Percentiles rank a stretch among this genome's conserved stretches.
These are phyloP conservation scores for Aspergillus cavernicola DNA, from an alignment of 495 filamentous ascomycete species.

Conservation along the genomic window DNA sequence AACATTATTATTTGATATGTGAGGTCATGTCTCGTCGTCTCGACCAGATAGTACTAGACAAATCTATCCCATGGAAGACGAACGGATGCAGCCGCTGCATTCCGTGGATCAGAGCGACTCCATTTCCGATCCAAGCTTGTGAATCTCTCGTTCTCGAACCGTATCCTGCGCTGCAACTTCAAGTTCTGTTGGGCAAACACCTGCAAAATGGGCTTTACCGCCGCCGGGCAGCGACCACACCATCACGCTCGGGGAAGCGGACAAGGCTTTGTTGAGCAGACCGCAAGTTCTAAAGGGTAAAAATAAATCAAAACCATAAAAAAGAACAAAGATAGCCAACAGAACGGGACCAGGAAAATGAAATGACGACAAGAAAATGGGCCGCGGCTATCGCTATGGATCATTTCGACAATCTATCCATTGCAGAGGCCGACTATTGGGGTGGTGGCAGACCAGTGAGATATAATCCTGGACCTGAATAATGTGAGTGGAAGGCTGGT, in stretches of 20 bases:
- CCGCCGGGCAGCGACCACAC: conserved; percentile 41
- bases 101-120: conserved; percentile 6
- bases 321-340: neutral
- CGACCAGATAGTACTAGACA: neutral
- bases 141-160: neutral
- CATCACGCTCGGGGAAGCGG: conserved; percentile 19
- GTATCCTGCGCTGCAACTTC: too few relatives aligned
- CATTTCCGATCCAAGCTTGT: neutral
- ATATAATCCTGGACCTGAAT: neutral
- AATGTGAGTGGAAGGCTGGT: neutral
- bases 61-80: conserved; percentile 1
- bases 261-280: conserved; percentile 28
- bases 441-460: neutral
- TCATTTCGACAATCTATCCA: neutral
- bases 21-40: neutral
- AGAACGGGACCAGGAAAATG: neutral
- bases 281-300: conserved; percentile 31
- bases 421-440: neutral
- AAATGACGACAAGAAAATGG: conserved; percentile 1
- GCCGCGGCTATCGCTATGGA: neutral
- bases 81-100: conserved; percentile 6
- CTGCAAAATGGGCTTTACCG: conserved; percentile 37
- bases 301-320: conserved; percentile 4
- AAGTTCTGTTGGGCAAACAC: too few relatives aligned
- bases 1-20: neutral